Conservation (phyloP, 768 basidiomycete species). For the Lentinula boryana region DNA sequence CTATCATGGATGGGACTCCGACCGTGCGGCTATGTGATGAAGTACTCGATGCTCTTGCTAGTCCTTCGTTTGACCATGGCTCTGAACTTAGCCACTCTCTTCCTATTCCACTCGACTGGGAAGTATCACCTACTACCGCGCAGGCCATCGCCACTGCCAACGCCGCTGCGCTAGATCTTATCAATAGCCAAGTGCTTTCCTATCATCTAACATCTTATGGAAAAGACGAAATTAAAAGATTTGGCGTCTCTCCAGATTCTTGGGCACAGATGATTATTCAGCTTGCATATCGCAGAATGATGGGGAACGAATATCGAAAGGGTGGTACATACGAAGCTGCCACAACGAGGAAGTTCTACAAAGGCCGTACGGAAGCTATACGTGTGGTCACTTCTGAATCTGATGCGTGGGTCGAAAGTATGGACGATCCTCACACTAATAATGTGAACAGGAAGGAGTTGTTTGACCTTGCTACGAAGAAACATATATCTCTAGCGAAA, state of each 20-base stretch:
- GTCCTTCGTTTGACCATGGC: conserved; percentile 62
- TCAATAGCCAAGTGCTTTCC: conserved; percentile 56
- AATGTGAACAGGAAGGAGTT: conserved; percentile 41
- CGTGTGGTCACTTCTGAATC: conserved; percentile 74
- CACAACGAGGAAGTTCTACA: conserved; percentile 80
- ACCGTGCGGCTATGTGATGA: conserved; percentile 68
- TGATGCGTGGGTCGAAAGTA: conserved; percentile 70
- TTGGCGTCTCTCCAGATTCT: conserved; percentile 87
- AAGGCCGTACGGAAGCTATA: conserved; percentile 93
- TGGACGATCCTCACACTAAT: conserved; percentile 47
- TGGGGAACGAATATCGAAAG: conserved; percentile 43
- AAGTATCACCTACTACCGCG: conserved; percentile 39
- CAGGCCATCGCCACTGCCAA: conserved; percentile 55
- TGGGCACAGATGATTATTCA: conserved; percentile 95
- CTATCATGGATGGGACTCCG: conserved; percentile 87
- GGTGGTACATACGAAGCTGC: conserved; percentile 95
- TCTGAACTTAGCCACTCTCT: conserved; percentile 17
- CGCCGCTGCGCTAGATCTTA: conserved; percentile 47
- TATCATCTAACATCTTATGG: conserved; percentile 73
- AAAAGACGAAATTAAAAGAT: conserved; percentile 79
- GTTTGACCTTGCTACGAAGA: conserved; percentile 56
- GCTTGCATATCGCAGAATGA: conserved; percentile 75
- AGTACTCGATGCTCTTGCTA: conserved; percentile 53
- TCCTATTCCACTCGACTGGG: conserved; percentile 59
- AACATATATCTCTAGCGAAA: conserved; percentile 62